Conservation (phyloP, 2,329 filamentous ascomycete species). For the Stagonosporopsis tanaceti region DNA sequence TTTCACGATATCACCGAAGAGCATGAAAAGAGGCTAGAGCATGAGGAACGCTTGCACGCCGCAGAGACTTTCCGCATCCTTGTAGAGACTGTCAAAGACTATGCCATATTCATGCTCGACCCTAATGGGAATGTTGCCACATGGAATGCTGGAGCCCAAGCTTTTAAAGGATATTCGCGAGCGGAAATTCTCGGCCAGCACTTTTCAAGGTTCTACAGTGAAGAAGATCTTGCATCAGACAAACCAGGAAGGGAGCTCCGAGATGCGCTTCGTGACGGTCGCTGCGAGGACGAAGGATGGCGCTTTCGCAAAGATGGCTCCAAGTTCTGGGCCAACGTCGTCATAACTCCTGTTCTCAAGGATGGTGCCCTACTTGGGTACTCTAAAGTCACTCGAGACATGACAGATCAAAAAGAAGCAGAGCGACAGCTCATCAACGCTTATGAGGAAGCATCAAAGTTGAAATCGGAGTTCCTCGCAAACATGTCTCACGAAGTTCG, state of each 20-base stretch:
- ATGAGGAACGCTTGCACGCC: constrained; percentile 54
- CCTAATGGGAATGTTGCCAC: constrained; percentile 63
- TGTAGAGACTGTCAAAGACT: constrained; percentile 68
- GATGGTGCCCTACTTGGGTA: constrained; percentile 64
- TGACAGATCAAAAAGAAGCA: constrained; percentile 64
- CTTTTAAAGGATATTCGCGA: constrained; percentile 64
- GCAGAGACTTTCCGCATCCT: constrained; percentile 68
- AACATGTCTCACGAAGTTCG: constrained; percentile 72
- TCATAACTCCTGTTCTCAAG: constrained; percentile 65
- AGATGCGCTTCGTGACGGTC: constrained; percentile 62
- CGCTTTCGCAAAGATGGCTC: constrained; percentile 66
- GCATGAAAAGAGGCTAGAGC: constrained; percentile 44
- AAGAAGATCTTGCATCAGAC: constrained; percentile 57
- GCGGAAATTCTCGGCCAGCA: constrained; percentile 66
- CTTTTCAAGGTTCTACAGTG: constrained; percentile 65
- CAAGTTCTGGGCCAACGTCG: constrained; percentile 67
- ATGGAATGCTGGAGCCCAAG: constrained; percentile 65
- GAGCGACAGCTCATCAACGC: constrained; percentile 64
- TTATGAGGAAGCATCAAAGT: constrained; percentile 68
- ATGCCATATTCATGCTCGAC: constrained; percentile 70
- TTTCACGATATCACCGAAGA: constrained; percentile 50
- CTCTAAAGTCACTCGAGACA: constrained; percentile 66
- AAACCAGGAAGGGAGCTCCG: constrained; percentile 63
- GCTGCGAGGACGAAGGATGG: constrained; percentile 68
- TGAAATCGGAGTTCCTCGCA: constrained; percentile 68